These are phyloP conservation scores for Paraconiothyrium sp. DNA, from an alignment of 2,329 filamentous ascomycete genomes.

Conservation along the genomic window DNA sequence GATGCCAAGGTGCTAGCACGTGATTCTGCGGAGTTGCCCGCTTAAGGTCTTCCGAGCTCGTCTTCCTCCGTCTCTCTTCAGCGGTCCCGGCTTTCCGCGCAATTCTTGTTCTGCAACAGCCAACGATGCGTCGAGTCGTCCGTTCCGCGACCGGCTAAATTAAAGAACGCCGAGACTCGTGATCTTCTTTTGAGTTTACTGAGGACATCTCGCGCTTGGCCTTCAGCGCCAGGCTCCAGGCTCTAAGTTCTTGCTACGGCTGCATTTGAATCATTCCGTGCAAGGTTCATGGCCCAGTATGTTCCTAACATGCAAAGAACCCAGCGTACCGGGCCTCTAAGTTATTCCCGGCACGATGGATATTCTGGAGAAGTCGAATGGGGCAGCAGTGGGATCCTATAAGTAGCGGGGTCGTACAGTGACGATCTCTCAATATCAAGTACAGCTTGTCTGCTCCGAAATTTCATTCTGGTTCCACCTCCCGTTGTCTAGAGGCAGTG, in stretches of 20 bases:
- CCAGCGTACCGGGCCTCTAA: not conserved
- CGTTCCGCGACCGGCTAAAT: not conserved
- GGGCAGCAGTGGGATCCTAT: constrained; percentile 1
- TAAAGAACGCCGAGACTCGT: not conserved
- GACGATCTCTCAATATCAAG: not conserved
- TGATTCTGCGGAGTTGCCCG: not conserved
- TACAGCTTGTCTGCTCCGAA: not conserved
- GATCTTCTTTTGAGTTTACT: not conserved
- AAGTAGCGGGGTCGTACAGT: constrained; percentile 1
- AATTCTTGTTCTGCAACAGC: not conserved
- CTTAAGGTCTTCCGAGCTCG: not conserved
- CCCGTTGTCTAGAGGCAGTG: not conserved
- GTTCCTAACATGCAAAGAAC: not conserved
- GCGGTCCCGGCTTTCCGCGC: not conserved
- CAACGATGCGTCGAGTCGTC: too few relatives aligned
- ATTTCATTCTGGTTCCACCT: not conserved
- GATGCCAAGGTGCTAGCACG: not conserved
- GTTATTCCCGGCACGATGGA: not conserved
- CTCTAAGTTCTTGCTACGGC: not conserved
- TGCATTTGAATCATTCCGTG: not conserved
- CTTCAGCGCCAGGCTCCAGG: not conserved
- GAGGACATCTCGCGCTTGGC: not conserved
- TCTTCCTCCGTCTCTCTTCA: not conserved
- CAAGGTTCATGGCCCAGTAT: not conserved
- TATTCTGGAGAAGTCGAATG: not conserved